Evolutionary conservation across 345 rosid genomes (phyloP), one percentile per base, ranked within the genome.

Genomic region (Salix viminalis): DNA sequence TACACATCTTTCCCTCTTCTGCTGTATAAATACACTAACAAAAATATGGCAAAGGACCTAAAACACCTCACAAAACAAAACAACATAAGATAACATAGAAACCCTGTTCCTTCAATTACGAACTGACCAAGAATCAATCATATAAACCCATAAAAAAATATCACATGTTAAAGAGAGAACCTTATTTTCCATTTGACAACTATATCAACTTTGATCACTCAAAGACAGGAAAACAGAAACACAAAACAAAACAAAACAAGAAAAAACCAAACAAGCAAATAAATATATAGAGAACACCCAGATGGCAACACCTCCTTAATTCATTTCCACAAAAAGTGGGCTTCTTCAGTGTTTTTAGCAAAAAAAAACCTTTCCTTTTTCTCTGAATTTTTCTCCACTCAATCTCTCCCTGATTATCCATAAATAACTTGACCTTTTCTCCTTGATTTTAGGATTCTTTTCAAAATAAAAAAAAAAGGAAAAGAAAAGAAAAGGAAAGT

Each of bases 361-460:
- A 24, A 77, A 41, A 26, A 69, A 68, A 73, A 79, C 72, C 75
- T 69, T 30, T 71, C 56, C 16, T 30, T 16, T 69, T 70, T 62
- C 72, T 65, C 70, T 76, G 26, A 24, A 24, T 24, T 80, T 75
- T 78, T 81, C 88, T 84, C 85, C 87, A 77, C 87, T 80, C 76
- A 82, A 76, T 52, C 34, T 67, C 15, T 56, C 70, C 60, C 61
- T 24, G 42, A 64, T 28, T 34, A 11, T 12, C 69, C 64, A 60
- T 32, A 72, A 76, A 72, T 50, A 75, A 73, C 65, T 67, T 7
- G n/a, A 24, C 66, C 32, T 72, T 82, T 78, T 65, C 76, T 58
- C 91, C 90, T 84, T 26, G 80, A 88, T 83, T 84, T 73, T 70
- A 86, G 90, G 85, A 37, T 61, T 61, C 62, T 46, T 30, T 4